Conservation (phyloP, 164 flowering plant genomes). For the Protea cynaroides region DNA sequence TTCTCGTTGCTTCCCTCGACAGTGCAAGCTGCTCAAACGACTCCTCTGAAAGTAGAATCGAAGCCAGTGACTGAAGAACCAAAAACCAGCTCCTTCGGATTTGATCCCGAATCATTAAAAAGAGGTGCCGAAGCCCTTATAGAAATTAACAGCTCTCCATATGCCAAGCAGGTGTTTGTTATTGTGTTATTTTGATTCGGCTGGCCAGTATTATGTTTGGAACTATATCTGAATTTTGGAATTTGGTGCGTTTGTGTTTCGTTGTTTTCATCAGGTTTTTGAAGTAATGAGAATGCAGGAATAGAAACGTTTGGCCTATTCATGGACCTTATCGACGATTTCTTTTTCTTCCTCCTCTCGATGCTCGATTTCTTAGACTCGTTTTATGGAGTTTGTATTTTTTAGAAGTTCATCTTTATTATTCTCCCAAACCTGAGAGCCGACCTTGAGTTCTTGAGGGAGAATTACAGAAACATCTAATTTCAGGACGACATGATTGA, state of each 20-base stretch:
- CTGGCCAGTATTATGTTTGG: not conserved
- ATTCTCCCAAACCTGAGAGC: too few species aligned
- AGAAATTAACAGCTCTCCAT: slow-evolving; percentile 52
- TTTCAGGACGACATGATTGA: too few species aligned
- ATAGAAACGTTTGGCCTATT: slow-evolving; percentile 42
- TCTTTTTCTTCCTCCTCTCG: too few species aligned
- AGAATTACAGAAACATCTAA: too few species aligned
- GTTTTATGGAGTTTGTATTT: too few species aligned
- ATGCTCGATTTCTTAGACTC: too few species aligned
- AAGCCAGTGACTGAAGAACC: slow-evolving; percentile 39
- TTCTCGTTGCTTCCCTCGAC: slow-evolving; percentile 31
- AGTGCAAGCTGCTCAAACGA: slow-evolving; percentile 11
- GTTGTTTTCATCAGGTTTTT: slow-evolving; percentile 37
- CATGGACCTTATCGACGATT: too few species aligned
- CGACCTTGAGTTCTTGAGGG: too few species aligned
- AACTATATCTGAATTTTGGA: not conserved
- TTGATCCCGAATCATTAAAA: slow-evolving; percentile 64
- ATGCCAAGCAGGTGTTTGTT: slow-evolving; percentile 48
- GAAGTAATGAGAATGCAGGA: slow-evolving; percentile 78
- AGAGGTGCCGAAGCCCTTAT: slow-evolving; percentile 76
- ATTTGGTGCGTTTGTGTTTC: not conserved
- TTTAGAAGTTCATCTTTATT: too few species aligned
- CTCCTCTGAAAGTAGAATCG: slow-evolving; percentile 15
- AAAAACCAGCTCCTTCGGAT: slow-evolving; percentile 32
- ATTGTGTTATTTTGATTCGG: slow-evolving; percentile 1